Evolutionary conservation across 345 rosid species (phyloP), one percentile per base, ranked within the genome.

Genomic region (Carallia brachiata): DNA sequence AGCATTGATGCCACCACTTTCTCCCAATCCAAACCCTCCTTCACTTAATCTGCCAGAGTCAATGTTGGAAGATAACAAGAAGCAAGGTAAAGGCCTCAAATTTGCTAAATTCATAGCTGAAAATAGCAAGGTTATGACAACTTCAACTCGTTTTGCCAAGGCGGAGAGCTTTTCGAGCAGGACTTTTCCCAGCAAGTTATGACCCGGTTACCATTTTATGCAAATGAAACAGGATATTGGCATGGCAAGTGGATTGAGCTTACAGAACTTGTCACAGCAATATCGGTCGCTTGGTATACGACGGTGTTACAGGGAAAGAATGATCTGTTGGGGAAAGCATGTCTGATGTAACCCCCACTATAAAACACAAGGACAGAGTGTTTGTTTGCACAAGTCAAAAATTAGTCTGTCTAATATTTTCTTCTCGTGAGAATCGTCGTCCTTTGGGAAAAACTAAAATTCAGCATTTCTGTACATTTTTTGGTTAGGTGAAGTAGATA

Each of bases 91-190:
- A 52, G 97, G 97, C 40, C 89, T 95, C 30, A 90, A 80, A 32
- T 94, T 94, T 53, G 88, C 96, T n/a, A 88, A 88, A 75, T 94
- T 94, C 78, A 76, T 94, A 7, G 75, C 93, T 0, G 97, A 86
- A 71, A 76, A 81, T 36, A 65, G 78, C 27, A 79, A 85, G 54
- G 39, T 83, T 59, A 81, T 84, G 69, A 86, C 80, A 62, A 62
- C 78, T 61, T 71, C 84, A 0, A 60, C 76, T 65, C 83, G 58
- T 50, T 67, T 18, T 1, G 68, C 72, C 60, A 77, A 58, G 56
- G 75, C 6, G 2, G 81, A 62, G 59, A 76, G 75, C 77, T 67
- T 63, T 74, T 72, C 86, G 23, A 73, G 72, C 34, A 81, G 68
- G 55, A 72, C 58, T 39, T 69, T 80, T 13, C 81, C 75, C n/a